Evolutionary conservation across 495 filamentous ascomycete genomes (phyloP).

Genomic region (Acidiella bohemica): DNA sequence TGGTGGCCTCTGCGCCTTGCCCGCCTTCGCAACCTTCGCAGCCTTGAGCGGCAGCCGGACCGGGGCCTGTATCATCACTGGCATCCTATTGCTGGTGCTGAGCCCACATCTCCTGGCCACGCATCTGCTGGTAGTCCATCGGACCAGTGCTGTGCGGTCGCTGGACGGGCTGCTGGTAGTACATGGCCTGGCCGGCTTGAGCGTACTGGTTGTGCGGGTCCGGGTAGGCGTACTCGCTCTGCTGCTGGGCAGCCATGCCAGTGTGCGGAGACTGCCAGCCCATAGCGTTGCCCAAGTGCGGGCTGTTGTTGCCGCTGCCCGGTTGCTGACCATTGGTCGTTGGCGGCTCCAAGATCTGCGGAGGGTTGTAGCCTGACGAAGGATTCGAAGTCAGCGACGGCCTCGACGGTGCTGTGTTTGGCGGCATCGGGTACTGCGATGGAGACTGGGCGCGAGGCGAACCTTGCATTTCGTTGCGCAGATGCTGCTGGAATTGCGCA

Average conservation of each 20-base stretch:
- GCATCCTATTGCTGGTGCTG: slow-evolving; percentile 24
- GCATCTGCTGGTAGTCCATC: slow-evolving; percentile 27
- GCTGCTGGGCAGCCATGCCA: slow-evolving; percentile 21
- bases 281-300: slow-evolving; percentile 26
- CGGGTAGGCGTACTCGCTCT: slow-evolving; percentile 28
- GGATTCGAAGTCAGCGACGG: slow-evolving; percentile 73
- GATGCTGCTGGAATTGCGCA: slow-evolving; percentile 52
- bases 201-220: slow-evolving; percentile 24
- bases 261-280: slow-evolving; percentile 31
- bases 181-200: slow-evolving; percentile 21
- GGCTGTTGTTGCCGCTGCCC: slow-evolving; percentile 29
- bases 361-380: slow-evolving; percentile 55
- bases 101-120: slow-evolving; percentile 24
- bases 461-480: slow-evolving; percentile 65
- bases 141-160: slow-evolving; percentile 31
- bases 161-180: slow-evolving; percentile 27
- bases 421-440: slow-evolving; percentile 29
- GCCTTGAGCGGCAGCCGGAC: background rate
- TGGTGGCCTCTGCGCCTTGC: no score
- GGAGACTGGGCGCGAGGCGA: slow-evolving; percentile 50
- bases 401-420: slow-evolving; percentile 46
- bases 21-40: no score
- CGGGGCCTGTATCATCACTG: background rate
- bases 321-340: slow-evolving; percentile 28
- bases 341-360: slow-evolving; percentile 78